Conservation (phyloP, 2,329 filamentous ascomycete genomes). For the Botrytis byssoidea region DNA sequence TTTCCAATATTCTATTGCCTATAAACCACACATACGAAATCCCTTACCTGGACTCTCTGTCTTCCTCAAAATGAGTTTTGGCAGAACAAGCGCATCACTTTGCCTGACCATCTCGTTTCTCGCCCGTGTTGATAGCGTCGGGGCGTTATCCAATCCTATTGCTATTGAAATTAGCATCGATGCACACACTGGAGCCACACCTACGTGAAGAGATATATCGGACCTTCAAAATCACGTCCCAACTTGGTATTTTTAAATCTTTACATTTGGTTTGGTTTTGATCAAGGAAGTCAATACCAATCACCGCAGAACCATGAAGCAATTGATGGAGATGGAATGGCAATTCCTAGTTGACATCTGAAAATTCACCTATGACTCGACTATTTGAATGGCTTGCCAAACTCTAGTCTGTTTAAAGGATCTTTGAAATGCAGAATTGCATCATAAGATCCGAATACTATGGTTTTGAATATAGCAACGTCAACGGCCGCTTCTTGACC, state of each 20-base stretch:
- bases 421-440: neutral
- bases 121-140: neutral
- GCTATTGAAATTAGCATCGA: conserved; percentile 24
- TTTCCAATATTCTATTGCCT: neutral
- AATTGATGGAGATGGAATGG: too few relatives aligned
- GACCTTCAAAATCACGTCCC: conserved; percentile 23
- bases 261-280: neutral
- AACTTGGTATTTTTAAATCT: conserved; percentile 14
- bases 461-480: neutral
- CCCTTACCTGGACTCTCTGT: neutral
- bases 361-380: neutral
- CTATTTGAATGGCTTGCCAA: neutral
- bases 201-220: conserved; percentile 21
- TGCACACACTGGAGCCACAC: conserved; percentile 17
- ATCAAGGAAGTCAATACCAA: neutral
- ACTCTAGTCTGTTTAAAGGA: neutral
- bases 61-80: neutral
- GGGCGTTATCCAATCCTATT: conserved; percentile 16
- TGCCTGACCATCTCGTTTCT: neutral
- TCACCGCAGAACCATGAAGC: neutral
- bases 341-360: neutral
- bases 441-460: neutral
- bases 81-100: neutral
- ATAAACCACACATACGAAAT: neutral
- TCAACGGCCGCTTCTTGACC: neutral